Evolutionary conservation across 116 monocot species (phyloP).

Genomic region (Cymodocea nodosa): DNA sequence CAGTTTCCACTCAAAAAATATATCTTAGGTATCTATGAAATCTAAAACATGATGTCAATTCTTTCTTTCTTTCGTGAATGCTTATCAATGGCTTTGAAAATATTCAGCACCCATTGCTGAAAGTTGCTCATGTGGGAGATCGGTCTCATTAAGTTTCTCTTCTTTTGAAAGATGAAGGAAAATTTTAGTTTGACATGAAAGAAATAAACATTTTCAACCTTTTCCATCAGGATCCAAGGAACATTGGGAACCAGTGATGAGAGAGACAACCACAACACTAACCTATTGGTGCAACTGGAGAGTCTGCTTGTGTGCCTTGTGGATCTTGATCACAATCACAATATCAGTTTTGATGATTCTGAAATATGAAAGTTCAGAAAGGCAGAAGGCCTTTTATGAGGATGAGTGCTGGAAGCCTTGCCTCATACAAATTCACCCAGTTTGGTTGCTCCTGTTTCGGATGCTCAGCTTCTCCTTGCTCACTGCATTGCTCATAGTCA

Average conservation of each 20-base stretch:
- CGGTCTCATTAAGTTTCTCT: too few species aligned
- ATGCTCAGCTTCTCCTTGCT: conserved; percentile 43
- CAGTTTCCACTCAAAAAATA: too few species aligned
- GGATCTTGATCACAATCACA: conserved; percentile 40
- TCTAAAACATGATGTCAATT: too few species aligned
- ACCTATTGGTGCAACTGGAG: conserved; percentile 87
- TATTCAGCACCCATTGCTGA: too few species aligned
- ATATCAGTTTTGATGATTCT: conserved; percentile 47
- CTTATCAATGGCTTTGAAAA: too few species aligned
- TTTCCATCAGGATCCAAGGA: too few species aligned
- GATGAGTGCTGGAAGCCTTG: conserved; percentile 82
- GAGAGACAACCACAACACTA: conserved; percentile 25
- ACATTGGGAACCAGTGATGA: conserved; percentile 32
- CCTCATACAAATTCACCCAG: conserved; percentile 61
- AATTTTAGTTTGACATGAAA: too few species aligned
- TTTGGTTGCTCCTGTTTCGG: conserved; percentile 63
- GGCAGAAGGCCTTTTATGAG: conserved; percentile 28
- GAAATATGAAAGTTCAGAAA: conserved; percentile 42
- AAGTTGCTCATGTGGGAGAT: too few species aligned
- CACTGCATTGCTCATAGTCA: conserved; percentile 34
- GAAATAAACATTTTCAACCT: too few species aligned
- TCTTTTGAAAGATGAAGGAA: too few species aligned
- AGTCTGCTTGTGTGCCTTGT: conserved; percentile 44
- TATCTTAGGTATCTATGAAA: too few species aligned
- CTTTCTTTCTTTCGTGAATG: too few species aligned